A percentile compares a stretch with the other conserved stretches of the same genome.
phyloP scores from a whole-genome alignment of 306 rosid genomes.

The Prunus fruticosa region DNA sequence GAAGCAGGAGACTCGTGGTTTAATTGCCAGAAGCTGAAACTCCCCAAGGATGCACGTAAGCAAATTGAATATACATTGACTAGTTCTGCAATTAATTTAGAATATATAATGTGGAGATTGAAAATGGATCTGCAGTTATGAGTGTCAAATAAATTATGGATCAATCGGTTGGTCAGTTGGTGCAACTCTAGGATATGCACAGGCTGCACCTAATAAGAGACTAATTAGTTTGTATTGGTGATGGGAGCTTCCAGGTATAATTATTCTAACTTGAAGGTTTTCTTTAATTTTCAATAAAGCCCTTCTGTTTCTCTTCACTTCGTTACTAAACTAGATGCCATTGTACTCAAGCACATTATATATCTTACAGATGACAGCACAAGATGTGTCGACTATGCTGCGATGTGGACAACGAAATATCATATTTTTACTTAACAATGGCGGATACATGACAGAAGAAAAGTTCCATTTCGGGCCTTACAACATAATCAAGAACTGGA shows the following conservation, averaged over 20 bases:
- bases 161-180: neutral
- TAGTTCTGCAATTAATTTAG: neutral
- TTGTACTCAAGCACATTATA: neutral
- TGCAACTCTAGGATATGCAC: constrained; percentile 15
- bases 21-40: constrained; percentile 9
- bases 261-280: no score
- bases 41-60: constrained; percentile 5
- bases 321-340: no score
- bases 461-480: constrained; percentile 12
- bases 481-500: neutral
- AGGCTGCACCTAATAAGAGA: neutral
- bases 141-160: constrained; percentile 2
- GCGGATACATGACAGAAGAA: constrained; percentile 11
- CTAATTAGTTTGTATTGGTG: constrained; percentile 1
- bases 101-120: neutral
- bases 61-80: no score
- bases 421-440: constrained; percentile 14
- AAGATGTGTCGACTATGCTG: neutral
- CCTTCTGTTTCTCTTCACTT: no score
- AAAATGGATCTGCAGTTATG: neutral
- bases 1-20: neutral
- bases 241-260: neutral
- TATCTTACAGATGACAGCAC: neutral
- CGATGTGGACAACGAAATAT: constrained; percentile 4
- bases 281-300: no score